A percentile compares a stretch with the other conserved stretches of the same genome.
Evolutionary conservation across 768 basidiomycete species (phyloP).

Genomic region (Mycena indigotica): DNA sequence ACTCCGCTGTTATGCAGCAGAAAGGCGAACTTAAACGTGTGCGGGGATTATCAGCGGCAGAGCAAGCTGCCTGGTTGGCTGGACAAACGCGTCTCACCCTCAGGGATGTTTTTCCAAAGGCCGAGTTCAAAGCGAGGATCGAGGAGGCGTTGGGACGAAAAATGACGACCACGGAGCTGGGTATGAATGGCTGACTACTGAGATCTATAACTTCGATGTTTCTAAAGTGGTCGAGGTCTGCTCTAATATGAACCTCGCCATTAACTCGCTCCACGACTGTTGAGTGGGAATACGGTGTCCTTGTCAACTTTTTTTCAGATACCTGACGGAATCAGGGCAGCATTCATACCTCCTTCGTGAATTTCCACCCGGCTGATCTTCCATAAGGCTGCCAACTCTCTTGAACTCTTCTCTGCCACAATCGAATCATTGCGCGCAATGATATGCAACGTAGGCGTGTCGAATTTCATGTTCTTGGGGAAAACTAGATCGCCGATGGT

Average conservation of each 20-base stretch:
- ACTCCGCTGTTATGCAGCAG: constrained; percentile 3
- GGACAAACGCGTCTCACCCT: neutral
- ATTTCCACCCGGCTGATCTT: constrained; percentile 63
- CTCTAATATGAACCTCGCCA: constrained; percentile 63
- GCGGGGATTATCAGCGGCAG: constrained; percentile 5
- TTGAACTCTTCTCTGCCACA: constrained; percentile 69
- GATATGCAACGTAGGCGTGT: constrained; percentile 78
- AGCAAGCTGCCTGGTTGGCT: constrained; percentile 9
- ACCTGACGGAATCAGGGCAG: neutral
- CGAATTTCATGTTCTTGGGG: constrained; percentile 48
- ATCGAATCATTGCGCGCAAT: constrained; percentile 76
- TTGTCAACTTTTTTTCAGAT: constrained; percentile 28
- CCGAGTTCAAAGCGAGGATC: neutral
- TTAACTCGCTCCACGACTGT: constrained; percentile 72
- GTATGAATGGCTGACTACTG: too few relatives aligned
- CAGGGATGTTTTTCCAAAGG: constrained; percentile 2
- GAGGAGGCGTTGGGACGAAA: constrained; percentile 2
- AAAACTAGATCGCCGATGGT: constrained; percentile 54
- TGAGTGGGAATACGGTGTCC: constrained; percentile 86
- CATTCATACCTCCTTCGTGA: constrained; percentile 73
- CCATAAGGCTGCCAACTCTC: constrained; percentile 55
- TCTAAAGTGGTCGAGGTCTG: too few relatives aligned
- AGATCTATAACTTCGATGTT: too few relatives aligned
- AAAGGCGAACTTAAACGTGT: constrained; percentile 11
- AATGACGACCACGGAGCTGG: too few relatives aligned